A percentile compares a stretch with the other conserved stretches of the same genome.
These are phyloP conservation scores for Xylariaceae sp. DNA, from an alignment of 2,329 filamentous ascomycete genomes.

Conservation along the genomic window DNA sequence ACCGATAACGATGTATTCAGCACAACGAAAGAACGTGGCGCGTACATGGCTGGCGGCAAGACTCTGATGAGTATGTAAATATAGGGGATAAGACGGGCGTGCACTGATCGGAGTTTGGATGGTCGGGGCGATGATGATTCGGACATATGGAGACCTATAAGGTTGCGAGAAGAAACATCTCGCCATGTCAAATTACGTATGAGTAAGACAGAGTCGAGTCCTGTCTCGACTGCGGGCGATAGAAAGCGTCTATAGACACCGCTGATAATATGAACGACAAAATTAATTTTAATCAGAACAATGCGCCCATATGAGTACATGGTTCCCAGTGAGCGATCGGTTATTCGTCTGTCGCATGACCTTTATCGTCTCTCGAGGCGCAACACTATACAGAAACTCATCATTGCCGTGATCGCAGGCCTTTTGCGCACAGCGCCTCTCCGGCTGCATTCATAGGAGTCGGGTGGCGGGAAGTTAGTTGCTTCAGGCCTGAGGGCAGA, in stretches of 20 bases:
- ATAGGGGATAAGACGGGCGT: constrained; percentile 21
- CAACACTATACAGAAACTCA: no score
- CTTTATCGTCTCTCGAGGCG: no score
- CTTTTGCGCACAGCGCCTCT: no score
- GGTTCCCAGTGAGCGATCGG: no score
- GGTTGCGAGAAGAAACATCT: constrained; percentile 8
- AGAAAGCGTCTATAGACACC: constrained; percentile 14
- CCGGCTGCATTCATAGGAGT: no score
- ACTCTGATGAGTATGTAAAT: constrained; percentile 25
- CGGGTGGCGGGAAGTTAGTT: no score
- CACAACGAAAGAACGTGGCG: constrained; percentile 19
- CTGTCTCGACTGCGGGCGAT: constrained; percentile 3
- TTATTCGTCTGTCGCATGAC: no score
- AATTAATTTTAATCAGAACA: constrained; percentile 4
- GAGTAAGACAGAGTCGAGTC: constrained; percentile 12
- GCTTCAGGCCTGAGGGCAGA: no score
- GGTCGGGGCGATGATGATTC: constrained; percentile 25
- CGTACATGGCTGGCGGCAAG: constrained; percentile 16
- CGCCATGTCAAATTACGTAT: constrained; percentile 13
- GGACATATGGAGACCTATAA: constrained; percentile 21
- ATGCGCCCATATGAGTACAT: not conserved
- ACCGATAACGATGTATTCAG: constrained; percentile 25
- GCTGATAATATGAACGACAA: constrained; percentile 16
- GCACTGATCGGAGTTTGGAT: constrained; percentile 27
- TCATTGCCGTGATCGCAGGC: no score